Base-by-base conservation (phyloP, 306 rosid genomes). In the Pueraria montana region DNA sequence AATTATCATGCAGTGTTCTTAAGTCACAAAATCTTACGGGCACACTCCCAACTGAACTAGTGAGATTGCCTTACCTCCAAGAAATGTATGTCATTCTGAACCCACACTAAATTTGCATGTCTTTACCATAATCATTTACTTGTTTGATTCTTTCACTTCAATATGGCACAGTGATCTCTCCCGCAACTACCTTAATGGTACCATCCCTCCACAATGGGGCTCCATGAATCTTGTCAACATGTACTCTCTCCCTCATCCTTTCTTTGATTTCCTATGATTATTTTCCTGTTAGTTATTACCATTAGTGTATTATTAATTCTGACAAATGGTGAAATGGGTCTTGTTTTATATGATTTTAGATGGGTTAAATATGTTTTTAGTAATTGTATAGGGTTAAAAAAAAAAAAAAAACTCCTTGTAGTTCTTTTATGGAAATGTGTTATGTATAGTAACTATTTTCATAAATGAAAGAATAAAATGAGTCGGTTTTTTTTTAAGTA, bases 141-240 rank as follows among this genome's bases (percentile, higher is more conserved):
- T 50, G 42, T 49, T 11, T 48, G n/a, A 70, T 32, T 50, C 46
- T 69, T 52, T 61, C 36, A 27, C 24, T 11, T 49, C 9, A 16
- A 17, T 61, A 4, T 40, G 59, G 4, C 67, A 10, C 84, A 92
- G 97, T 32, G 97, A 92, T 55, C 82, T 92, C 76, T 3, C 89
- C 18, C 91, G 88, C 49, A 92, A 92, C 83, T 90, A 89, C 80
- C 87, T 92, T 61, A 86, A 75, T 38, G 94, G 97, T 21, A 73
- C 94, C 72, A 87, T 92, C 38, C 94, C 94, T 82, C 71, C 48
- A 40, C 72, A 89, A 87, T 92, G 91, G 97, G 90, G 87, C 14
- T 85, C 87, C 79, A 24, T 77, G 27, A 81, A 79, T 0, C 91
- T 92, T 24, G 56, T 87, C 72, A 86, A 80, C 85, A 78, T 92